Base-by-base conservation (phyloP, 1,284 basidiomycete species). In the Cutaneotrichosporon dermatis region DNA sequence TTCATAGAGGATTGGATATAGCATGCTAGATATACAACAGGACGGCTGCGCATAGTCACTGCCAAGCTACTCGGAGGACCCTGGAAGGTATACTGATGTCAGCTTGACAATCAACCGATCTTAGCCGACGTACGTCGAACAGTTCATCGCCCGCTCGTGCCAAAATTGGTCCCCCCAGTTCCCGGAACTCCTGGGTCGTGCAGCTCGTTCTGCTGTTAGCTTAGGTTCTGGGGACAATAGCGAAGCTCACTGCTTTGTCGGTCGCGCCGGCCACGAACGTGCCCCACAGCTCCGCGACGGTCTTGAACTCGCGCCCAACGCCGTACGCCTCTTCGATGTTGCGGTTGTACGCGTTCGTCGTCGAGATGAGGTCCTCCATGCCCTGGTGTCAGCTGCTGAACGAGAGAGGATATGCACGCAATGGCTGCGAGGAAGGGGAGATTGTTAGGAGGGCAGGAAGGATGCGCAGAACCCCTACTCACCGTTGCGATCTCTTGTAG, bases 241-340 rank as follows among this genome's bases (percentile, higher is more conserved):
- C 25, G 25, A 25, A 25, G 25, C 25, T 25, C 7, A 34, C 44
- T 6, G 39, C 16, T 3, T n/a, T 15, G 43, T 34, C 40, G 35
- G 53, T 51, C 16, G 36, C 76, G 44, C 76, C 61, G 33, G 63
- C 61, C 43, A 67, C 70, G 64, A 79, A 77, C 58, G 65, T 66
- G 51, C 86, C 83, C 93, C 93, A 97, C 25, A 97, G 81, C 3
- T 84, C 81, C 1, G 92, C 89, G 52, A 96, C 92, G 0, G 89
- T 92, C 56, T 88, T 86, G 74, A 96, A 95, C 79, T 96, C 94
- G 63, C 87, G 87, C 4, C 93, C 92, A 82, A 96, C 94, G 8
- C 88, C 88, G 42, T 90, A 82, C 0, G 92, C 89, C 73, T 96
- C 92, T 77, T 97, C 93, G 4, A 96, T 81, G 70, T 92, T 93